Evolutionary conservation across 2,329 filamentous ascomycete species (phyloP).

Genomic region (Nigrospora oryzae): DNA sequence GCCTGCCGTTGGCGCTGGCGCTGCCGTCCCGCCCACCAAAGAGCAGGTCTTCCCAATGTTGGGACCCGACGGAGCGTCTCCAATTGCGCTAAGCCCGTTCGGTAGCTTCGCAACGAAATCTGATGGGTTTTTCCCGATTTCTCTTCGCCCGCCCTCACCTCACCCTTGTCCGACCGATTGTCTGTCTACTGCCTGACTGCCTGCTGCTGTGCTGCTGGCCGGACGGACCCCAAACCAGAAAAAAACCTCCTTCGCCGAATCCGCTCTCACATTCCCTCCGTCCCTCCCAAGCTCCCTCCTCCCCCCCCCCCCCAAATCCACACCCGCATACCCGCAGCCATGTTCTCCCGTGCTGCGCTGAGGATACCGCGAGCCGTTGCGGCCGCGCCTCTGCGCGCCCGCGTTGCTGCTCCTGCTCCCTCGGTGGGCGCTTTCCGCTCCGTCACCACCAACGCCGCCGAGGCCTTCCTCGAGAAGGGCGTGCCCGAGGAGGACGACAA

Average conservation of each 20-base stretch:
- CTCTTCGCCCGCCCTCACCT: no score
- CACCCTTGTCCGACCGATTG: background rate
- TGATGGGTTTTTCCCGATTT: no score
- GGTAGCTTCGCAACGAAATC: no score
- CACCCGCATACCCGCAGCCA: slow-evolving; percentile 26
- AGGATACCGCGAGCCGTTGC: slow-evolving; percentile 44
- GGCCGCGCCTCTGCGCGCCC: slow-evolving; percentile 45
- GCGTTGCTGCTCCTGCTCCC: slow-evolving; percentile 31
- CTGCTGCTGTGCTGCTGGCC: background rate
- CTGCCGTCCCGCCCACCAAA: no score
- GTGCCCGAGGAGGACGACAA: slow-evolving; percentile 72
- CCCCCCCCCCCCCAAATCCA: background rate
- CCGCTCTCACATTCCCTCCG: background rate
- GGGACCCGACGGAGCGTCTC: no score
- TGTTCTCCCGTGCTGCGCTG: slow-evolving; percentile 62
- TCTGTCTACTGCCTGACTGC: background rate
- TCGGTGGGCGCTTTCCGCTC: slow-evolving; percentile 51
- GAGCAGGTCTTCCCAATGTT: no score
- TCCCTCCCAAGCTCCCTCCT: background rate
- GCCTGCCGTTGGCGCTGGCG: no score
- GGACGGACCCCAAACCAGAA: no score
- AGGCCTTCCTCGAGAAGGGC: slow-evolving; percentile 76
- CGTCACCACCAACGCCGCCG: slow-evolving; percentile 94
- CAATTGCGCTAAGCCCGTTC: no score
- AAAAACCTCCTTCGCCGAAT: no score